These are phyloP conservation scores for barrel medic (Medicago truncatula) DNA, from an alignment of 306 rosid species.

Conservation along the genomic window DNA sequence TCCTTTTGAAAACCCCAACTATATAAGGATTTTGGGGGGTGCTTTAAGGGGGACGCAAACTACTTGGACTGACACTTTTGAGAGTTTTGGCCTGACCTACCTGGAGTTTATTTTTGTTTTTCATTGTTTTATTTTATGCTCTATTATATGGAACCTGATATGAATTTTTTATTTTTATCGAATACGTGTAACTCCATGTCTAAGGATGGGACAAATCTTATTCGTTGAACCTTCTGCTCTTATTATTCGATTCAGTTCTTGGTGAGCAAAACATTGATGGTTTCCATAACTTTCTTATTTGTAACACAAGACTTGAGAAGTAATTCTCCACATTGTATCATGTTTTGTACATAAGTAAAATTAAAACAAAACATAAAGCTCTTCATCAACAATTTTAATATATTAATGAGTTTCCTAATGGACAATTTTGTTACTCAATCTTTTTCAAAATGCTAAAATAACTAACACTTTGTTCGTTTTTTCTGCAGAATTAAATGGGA, in stretches of 20 bases:
- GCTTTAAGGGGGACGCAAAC: neutral
- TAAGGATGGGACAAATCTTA: neutral
- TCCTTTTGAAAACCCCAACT: neutral
- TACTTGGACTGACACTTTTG: neutral
- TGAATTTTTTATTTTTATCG: neutral
- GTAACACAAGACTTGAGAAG: slow-evolving; percentile 14
- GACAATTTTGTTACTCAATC: slow-evolving; percentile 6
- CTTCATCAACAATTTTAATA: neutral
- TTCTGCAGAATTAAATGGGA: neutral
- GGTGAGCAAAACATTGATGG: neutral
- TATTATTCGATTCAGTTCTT: neutral
- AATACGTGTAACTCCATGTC: neutral
- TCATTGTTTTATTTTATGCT: neutral
- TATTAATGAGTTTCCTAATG: slow-evolving; percentile 22
- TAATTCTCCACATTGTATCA: slow-evolving; percentile 25
- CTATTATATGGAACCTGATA: neutral
- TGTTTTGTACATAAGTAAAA: neutral
- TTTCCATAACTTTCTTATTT: slow-evolving; percentile 11
- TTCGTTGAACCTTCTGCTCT: neutral
- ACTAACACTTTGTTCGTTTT: neutral
- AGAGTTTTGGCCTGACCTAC: neutral
- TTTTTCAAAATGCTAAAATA: slow-evolving; percentile 23
- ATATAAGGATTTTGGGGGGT: neutral
- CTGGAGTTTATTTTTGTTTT: neutral
- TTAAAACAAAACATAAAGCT: neutral